These are phyloP conservation scores for Metschnikowia reukaufii DNA, from an alignment of 805 yeast species.

Conservation along the genomic window DNA sequence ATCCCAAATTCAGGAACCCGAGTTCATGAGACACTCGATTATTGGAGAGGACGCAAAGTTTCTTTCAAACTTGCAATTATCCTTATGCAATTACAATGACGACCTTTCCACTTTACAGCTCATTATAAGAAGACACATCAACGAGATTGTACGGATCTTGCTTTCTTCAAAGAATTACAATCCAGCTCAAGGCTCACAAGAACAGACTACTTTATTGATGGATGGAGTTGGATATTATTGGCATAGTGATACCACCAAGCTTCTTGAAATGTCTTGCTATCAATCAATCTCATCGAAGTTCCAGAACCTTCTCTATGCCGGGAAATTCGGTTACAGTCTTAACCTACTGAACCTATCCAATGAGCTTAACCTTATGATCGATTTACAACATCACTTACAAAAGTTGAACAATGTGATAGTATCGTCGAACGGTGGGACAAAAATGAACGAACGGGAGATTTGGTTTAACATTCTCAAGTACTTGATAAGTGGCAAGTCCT, in stretches of 20 bases:
- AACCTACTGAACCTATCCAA: conserved; percentile 37
- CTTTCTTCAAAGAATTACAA: conserved; percentile 39
- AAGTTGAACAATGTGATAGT: conserved; percentile 28
- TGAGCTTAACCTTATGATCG: conserved; percentile 43
- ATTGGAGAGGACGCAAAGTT: conserved; percentile 47
- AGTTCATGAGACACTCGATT: conserved; percentile 34
- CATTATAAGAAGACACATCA: conserved; percentile 44
- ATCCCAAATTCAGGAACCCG: conserved; percentile 22
- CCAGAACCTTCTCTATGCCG: conserved; percentile 33
- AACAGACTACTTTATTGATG: conserved; percentile 28
- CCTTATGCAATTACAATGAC: conserved; percentile 46
- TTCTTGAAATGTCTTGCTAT: conserved; percentile 42
- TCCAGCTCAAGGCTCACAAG: conserved; percentile 18
- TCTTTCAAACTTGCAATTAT: conserved; percentile 41
- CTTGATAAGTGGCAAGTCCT: conserved; percentile 40
- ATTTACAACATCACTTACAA: conserved; percentile 43
- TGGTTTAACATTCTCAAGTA: conserved; percentile 46
- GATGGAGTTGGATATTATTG: conserved; percentile 47
- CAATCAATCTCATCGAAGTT: conserved; percentile 38
- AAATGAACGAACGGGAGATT: conserved; percentile 33
- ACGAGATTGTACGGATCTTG: conserved; percentile 41
- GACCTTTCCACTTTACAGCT: conserved; percentile 46
- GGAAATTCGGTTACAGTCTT: conserved; percentile 33
- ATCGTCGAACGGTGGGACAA: conserved; percentile 8
- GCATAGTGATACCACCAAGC: conserved; percentile 42